Conservation (phyloP, 345 rosid species). For the Camelina sativa region DNA sequence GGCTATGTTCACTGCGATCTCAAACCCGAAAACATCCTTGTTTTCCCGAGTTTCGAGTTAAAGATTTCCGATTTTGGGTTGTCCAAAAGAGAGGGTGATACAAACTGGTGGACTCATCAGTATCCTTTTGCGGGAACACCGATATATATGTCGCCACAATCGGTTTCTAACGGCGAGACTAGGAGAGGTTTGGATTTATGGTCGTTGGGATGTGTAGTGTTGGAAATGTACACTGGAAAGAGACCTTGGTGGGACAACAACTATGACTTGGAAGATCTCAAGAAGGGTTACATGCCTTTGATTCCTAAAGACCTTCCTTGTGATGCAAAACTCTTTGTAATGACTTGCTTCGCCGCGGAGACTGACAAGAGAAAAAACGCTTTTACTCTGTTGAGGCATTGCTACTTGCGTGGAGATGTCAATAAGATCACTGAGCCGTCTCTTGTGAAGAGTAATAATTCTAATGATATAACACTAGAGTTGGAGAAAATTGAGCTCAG, state of each 20-base stretch:
- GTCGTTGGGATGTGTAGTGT: conserved; percentile 4
- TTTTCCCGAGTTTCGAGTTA: neutral
- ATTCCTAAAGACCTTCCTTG: conserved; percentile 12
- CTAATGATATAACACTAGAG: neutral
- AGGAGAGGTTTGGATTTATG: conserved; percentile 17
- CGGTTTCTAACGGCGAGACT: neutral
- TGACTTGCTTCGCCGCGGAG: neutral
- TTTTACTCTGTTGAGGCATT: conserved; percentile 1
- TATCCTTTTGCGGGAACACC: neutral
- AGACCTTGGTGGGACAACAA: conserved; percentile 2
- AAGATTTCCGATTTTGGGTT: conserved; percentile 2
- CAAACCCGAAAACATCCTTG: conserved; percentile 49
- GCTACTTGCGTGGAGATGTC: neutral
- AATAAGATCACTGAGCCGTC: neutral
- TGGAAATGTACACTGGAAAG: conserved; percentile 3
- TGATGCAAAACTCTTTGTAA: conserved; percentile 6
- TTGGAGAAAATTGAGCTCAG: neutral
- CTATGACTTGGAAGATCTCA: neutral
- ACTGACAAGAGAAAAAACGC: neutral
- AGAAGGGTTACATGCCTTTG: neutral
- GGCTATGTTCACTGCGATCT: conserved; percentile 36
- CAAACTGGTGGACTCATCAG: neutral
- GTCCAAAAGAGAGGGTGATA: neutral
- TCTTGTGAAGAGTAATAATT: neutral
- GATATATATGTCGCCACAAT: neutral